Conservation (phyloP, 306 rosid species). For the Malus sieversii region DNA sequence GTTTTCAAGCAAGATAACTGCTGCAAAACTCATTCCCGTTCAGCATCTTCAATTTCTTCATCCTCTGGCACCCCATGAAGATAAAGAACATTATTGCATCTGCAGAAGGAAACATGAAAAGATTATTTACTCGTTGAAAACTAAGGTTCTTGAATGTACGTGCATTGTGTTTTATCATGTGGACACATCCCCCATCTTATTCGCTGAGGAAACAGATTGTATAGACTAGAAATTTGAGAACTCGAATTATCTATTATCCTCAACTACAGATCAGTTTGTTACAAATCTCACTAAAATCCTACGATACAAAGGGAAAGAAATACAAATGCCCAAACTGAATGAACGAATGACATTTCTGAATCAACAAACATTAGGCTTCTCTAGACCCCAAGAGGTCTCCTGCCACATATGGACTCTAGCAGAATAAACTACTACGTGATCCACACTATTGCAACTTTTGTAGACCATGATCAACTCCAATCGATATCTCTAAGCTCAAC, state of each 20-base stretch:
- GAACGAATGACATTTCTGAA: no score
- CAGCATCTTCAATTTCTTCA: constrained; percentile 92
- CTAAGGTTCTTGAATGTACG: neutral
- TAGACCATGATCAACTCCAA: neutral
- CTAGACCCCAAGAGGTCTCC: neutral
- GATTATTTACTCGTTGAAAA: neutral
- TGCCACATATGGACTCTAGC: neutral
- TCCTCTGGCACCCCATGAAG: constrained; percentile 96
- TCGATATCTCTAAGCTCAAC: neutral
- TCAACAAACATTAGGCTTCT: neutral
- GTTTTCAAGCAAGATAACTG: neutral
- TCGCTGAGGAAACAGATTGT: neutral
- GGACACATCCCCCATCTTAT: neutral
- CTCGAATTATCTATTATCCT: neutral
- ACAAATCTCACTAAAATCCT: neutral
- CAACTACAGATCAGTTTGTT: neutral
- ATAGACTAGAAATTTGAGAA: neutral
- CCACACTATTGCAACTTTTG: neutral
- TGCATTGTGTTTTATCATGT: neutral
- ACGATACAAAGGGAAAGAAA: neutral
- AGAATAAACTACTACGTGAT: neutral
- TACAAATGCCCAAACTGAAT: neutral
- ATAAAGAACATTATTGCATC: constrained; percentile 94
- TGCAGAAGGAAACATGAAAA: constrained; percentile 24
- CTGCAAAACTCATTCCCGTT: constrained; percentile 41